Evolutionary conservation across 768 basidiomycete species (phyloP), one percentile per base, ranked within the genome.

Genomic region (Mycena albidolilacea): DNA sequence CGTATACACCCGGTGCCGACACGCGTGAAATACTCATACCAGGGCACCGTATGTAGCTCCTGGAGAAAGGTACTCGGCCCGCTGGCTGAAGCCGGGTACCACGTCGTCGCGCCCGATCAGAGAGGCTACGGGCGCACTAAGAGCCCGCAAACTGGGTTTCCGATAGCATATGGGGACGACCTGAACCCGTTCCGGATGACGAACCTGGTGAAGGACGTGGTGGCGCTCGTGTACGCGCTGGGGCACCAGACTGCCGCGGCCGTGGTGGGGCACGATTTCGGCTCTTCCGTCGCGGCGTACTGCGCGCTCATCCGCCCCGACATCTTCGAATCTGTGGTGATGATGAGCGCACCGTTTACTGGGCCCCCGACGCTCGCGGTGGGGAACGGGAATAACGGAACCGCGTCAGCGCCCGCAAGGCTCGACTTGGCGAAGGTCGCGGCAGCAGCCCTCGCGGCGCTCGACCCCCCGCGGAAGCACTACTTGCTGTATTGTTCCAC

Each of bases 181-280:
- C 76, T 90, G 38, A 72, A 82, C 17, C 86, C 88, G 0, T 92
- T 84, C 77, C 84, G 87, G 35, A 79, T 86, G 74, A 79, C 90
- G 71, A 90, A 89, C 77, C 77, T 89, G 73, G 86, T 82, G 3
- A 84, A 85, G 14, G 91, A 92, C 73, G 76, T 90, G 61, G 82
- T 89, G 41, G 82, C 85, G 6, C 86, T 92, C 21, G 85, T 89
- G 2, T 84, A 84, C 63, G 83, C 86, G 0, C 84, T 92, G 7
- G 89, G 88, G 0, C 86, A 90, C 76, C 76, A 76, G 3, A 81
- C 82, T 3, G 89, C 83, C 0, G 81, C 84, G 12, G 82, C 87
- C n/a, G 81, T 92, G 50, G 81, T 92, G 1, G 91, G 91, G 0
- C 91, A 92, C 77, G 91, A 92, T 77, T 87, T 87, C 65, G 91